A percentile compares a stretch with the other conserved stretches of the same genome.
phyloP scores from a whole-genome alignment of 495 filamentous ascomycete genomes.

The Hypoxylon fuscum region DNA sequence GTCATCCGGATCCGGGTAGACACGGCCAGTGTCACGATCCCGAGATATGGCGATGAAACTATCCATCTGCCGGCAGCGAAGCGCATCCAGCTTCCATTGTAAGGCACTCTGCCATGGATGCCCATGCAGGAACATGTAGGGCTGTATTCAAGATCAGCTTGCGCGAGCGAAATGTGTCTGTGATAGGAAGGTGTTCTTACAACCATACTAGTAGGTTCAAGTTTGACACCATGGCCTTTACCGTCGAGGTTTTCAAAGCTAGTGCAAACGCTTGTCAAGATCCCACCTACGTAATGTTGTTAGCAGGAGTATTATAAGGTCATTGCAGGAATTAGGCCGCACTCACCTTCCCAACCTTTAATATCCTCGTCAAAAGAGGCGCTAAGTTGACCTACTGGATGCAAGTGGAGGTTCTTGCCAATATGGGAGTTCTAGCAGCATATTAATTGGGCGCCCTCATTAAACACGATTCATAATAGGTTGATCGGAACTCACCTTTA shows the following conservation, averaged over 20 bases:
- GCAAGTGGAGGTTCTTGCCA: conserved; percentile 83
- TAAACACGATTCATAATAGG: background rate
- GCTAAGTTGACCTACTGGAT: conserved; percentile 71
- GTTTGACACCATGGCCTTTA: conserved; percentile 82
- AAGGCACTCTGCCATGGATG: conserved; percentile 71
- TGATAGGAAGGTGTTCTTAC: conserved; percentile 38
- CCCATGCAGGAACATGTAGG: conserved; percentile 57
- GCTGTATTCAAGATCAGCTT: conserved; percentile 26
- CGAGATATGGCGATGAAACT: conserved; percentile 75
- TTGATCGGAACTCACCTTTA: conserved; percentile 52
- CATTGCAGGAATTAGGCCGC: background rate
- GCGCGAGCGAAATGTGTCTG: background rate
- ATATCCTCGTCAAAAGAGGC: conserved; percentile 72
- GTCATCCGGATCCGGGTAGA: conserved; percentile 76
- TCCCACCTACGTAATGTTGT: conserved; percentile 50
- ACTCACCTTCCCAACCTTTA: conserved; percentile 78
- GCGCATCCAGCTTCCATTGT: conserved; percentile 71
- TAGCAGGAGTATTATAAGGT: background rate
- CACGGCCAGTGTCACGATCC: conserved; percentile 75
- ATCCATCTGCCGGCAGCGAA: conserved; percentile 69
- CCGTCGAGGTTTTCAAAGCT: conserved; percentile 86
- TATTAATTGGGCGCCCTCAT: conserved; percentile 28
- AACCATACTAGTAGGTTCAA: conserved; percentile 75
- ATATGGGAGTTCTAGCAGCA: conserved; percentile 75
- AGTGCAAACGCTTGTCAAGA: conserved; percentile 78